Conservation (phyloP, 2,329 filamentous ascomycete species). For the Leptographium flavum region DNA sequence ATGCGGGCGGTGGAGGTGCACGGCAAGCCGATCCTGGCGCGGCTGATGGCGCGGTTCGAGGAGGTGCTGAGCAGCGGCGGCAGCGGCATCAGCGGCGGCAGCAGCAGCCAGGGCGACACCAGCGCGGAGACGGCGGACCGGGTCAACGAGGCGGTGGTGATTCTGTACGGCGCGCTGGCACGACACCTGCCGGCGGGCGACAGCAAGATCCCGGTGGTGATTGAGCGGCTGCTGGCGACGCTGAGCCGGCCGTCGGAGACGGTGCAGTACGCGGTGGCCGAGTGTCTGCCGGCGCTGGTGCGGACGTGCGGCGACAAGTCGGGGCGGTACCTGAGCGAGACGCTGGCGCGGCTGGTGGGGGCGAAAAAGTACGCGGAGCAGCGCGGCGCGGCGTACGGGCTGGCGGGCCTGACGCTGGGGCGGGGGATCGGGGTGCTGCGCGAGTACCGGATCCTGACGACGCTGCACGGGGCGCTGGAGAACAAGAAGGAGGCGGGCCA, state of each 20-base stretch:
- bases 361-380: constrained; percentile 87
- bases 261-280: constrained; percentile 90
- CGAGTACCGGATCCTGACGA: constrained; percentile 75
- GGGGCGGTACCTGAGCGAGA: constrained; percentile 63
- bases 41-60: constrained; percentile 87
- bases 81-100: constrained; percentile 74
- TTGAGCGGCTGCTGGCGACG: constrained; percentile 73
- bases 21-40: constrained; percentile 70
- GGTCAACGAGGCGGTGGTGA: constrained; percentile 93
- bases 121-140: constrained; percentile 70
- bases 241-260: constrained; percentile 90
- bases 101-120: too few relatives aligned
- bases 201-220: constrained; percentile 71
- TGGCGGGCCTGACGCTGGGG: constrained; percentile 83
- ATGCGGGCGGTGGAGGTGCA: constrained; percentile 67
- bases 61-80: constrained; percentile 70
- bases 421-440: constrained; percentile 68
- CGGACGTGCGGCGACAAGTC: constrained; percentile 65
- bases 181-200: constrained; percentile 79
- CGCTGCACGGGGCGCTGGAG: constrained; percentile 68
- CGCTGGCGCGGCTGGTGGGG: constrained; percentile 69
- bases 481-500: constrained; percentile 90
- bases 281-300: constrained; percentile 85
- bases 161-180: constrained; percentile 89
- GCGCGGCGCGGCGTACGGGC: constrained; percentile 84